phyloP scores from a whole-genome alignment of 164 flowering plant species.

The Umbilicus rupestris region DNA sequence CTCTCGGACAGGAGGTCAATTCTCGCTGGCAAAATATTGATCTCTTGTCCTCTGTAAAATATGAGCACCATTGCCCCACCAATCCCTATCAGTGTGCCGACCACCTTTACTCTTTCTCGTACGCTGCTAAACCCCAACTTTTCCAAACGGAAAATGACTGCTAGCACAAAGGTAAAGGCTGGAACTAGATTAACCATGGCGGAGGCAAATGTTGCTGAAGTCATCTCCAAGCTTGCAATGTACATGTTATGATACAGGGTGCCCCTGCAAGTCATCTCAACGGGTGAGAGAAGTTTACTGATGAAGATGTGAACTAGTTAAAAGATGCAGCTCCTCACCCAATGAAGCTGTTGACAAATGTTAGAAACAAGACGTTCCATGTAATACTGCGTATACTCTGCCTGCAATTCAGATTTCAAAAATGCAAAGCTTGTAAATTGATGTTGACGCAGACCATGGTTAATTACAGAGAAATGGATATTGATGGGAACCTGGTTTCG shows the following conservation, averaged over 20 bases:
- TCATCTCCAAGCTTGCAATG: conserved; percentile 9
- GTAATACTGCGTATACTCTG: conserved; percentile 8
- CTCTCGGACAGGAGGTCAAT: conserved; percentile 24
- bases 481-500: conserved; percentile 22
- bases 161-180: conserved; percentile 13
- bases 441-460: too few species aligned
- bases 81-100: neutral
- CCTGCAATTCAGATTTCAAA: conserved; percentile 10
- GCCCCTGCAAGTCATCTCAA: too few species aligned
- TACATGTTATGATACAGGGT: conserved; percentile 10
- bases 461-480: neutral
- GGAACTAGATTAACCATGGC: conserved; percentile 14
- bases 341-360: neutral
- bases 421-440: too few species aligned
- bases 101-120: neutral
- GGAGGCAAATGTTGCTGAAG: conserved; percentile 13
- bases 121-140: neutral
- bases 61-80: conserved; percentile 66
- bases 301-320: too few species aligned
- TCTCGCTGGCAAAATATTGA: conserved; percentile 29
- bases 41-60: conserved; percentile 45
- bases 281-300: too few species aligned
- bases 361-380: conserved; percentile 10
- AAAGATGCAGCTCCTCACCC: too few species aligned
- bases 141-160: neutral